Percentiles rank a stretch among this genome's conserved stretches.
These are phyloP conservation scores for Acmispon strigosus DNA, from an alignment of 306 rosid genomes.

Conservation along the genomic window DNA sequence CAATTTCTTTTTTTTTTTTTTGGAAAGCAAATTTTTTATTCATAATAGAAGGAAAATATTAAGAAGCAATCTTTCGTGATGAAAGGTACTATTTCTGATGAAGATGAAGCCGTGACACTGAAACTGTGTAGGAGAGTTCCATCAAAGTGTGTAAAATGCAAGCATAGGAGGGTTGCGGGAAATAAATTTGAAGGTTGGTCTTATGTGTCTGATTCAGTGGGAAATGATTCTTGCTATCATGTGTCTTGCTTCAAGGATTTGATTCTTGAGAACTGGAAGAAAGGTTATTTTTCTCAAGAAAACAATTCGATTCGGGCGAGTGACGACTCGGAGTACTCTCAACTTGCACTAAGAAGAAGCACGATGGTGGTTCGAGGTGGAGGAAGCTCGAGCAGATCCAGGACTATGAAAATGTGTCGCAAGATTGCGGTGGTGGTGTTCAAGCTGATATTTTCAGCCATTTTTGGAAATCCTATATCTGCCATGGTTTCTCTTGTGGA, in stretches of 20 bases:
- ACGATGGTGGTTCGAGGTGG: not conserved
- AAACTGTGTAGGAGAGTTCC: conserved; percentile 7
- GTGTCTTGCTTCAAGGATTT: conserved; percentile 43
- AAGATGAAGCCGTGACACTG: conserved; percentile 2
- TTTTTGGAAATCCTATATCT: conserved; percentile 35
- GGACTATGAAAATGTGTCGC: not conserved
- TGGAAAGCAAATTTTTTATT: no score
- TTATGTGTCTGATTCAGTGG: conserved; percentile 12
- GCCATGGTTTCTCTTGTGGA: conserved; percentile 20
- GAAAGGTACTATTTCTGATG: not conserved
- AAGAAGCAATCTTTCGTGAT: no score
- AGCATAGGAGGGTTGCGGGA: conserved; percentile 8
- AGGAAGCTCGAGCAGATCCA: conserved; percentile 7
- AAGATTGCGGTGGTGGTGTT: conserved; percentile 18
- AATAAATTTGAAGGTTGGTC: conserved; percentile 30
- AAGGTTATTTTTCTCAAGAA: conserved; percentile 17
- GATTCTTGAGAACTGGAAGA: conserved; percentile 30
- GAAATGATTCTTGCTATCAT: conserved; percentile 18
- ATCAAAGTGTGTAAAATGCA: conserved; percentile 28
- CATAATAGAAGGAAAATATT: no score
- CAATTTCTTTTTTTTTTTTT: no score
- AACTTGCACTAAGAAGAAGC: not conserved
- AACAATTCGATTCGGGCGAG: not conserved
- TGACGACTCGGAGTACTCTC: not conserved
- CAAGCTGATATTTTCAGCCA: conserved; percentile 31